These are phyloP conservation scores for Chalciporus sp. DNA, from an alignment of 1,284 basidiomycete genomes.

Conservation along the genomic window DNA sequence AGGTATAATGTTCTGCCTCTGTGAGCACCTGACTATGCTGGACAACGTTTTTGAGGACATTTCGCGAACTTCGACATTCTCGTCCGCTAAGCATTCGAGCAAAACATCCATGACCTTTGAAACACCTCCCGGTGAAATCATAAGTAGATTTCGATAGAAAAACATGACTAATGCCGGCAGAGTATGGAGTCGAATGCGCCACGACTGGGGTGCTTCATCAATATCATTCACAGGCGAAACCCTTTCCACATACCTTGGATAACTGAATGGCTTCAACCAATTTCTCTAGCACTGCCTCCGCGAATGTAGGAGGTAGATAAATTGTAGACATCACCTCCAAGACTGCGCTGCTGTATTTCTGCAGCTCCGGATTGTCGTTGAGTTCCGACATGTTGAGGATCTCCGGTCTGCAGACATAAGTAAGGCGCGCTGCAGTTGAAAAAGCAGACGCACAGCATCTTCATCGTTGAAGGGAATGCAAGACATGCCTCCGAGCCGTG, in stretches of 20 bases:
- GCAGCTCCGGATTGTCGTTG: slow-evolving; percentile 74
- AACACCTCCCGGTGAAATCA: slow-evolving; percentile 68
- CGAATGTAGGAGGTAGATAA: slow-evolving; percentile 61
- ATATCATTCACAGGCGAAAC: neutral
- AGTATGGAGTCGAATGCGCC: slow-evolving; percentile 77
- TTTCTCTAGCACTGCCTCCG: slow-evolving; percentile 58
- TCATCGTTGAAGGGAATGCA: slow-evolving; percentile 74
- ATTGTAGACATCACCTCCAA: slow-evolving; percentile 75
- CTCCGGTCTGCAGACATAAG: slow-evolving; percentile 57
- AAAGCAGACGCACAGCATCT: slow-evolving; percentile 64
- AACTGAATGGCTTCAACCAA: slow-evolving; percentile 70
- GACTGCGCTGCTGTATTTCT: slow-evolving; percentile 73
- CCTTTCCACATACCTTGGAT: slow-evolving; percentile 54
- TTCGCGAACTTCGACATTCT: slow-evolving; percentile 93
- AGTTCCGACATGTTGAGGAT: slow-evolving; percentile 81
- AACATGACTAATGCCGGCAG: slow-evolving; percentile 78
- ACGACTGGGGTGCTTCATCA: slow-evolving; percentile 52
- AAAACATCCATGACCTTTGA: slow-evolving; percentile 79
- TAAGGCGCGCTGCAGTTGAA: slow-evolving; percentile 4
- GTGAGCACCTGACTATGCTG: slow-evolving; percentile 91
- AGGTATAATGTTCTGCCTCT: slow-evolving; percentile 84
- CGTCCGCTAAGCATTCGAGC: slow-evolving; percentile 82
- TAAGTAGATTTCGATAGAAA: slow-evolving; percentile 84
- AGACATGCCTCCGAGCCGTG: slow-evolving; percentile 69
- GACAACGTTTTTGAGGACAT: slow-evolving; percentile 91